Evolutionary conservation across 225 moss, liverwort and hornwort genomes (phyloP), one percentile per base, ranked within the genome.

Genomic region (Ulota crispa): DNA sequence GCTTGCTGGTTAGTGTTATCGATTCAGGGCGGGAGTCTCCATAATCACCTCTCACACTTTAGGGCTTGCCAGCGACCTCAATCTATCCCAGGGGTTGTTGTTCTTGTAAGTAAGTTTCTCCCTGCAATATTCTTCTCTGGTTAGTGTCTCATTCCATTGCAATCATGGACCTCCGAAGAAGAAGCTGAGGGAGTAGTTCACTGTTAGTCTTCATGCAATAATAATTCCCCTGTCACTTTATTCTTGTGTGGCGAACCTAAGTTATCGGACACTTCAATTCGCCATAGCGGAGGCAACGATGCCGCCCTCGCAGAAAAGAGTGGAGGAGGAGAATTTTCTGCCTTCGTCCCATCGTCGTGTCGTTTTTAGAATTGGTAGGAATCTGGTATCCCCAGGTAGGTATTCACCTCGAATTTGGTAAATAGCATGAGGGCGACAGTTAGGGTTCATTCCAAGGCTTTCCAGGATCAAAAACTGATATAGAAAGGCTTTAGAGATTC

Each of bases 391-490:
- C 42, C 43, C 9, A 18, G n/a, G 77, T 70, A 53, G 56, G 16
- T n/a, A 54, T 70, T 27, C 37, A 54, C 47, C 11, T 68, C 37
- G 83, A 71, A 70, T 71, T 70, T 28, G 31, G 24, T 32, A 24
- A 26, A 36, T 54, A 53, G 68, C 14, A 23, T 66, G 27, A 27
- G 67, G 82, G 77, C 32, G 77, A 77, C 77, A 78, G 84, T 81
- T 84, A 81, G 84, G 84, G 81, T 84, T 87, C 20, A 63, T 28
- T 60, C 61, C 54, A 55, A 55, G 62, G 42, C 37, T 61, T 27
- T 77, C n/a, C 34, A 18, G 32, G 77, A 43, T 80, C 37, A 41
- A 56, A 9, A 41, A 56, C 14, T 24, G 76, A 36, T 28, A 43
- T 81, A 47, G 57, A n/a, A 43, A 63, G 37, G 69, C 28, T 55